Evolutionary conservation across 2,329 filamentous ascomycete species (phyloP).

Genomic region (Didymella pomorum): DNA sequence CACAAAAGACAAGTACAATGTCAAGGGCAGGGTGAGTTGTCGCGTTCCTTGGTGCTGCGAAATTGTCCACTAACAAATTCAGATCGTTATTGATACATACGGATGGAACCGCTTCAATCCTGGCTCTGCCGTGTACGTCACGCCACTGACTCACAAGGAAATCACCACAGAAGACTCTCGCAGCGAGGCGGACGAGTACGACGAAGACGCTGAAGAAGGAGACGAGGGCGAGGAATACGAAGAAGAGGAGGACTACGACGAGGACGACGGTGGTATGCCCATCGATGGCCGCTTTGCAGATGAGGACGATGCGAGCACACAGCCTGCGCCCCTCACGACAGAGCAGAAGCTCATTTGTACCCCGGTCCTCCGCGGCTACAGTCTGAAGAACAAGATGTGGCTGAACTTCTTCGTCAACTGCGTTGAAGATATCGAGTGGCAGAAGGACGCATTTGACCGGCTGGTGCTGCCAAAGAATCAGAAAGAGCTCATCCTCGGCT

Average conservation of each 20-base stretch:
- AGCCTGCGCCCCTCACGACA: constrained; percentile 69
- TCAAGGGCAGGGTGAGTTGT: constrained; percentile 21
- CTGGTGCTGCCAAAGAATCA: constrained; percentile 73
- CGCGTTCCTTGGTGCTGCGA: constrained; percentile 40
- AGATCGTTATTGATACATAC: constrained; percentile 62
- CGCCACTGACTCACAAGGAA: constrained; percentile 47
- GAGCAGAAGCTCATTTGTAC: constrained; percentile 83
- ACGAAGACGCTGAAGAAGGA: constrained; percentile 29
- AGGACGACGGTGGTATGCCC: constrained; percentile 22
- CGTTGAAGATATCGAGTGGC: constrained; percentile 81
- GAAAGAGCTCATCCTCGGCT: constrained; percentile 74
- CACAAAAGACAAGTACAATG: constrained; percentile 36
- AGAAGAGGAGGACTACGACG: constrained; percentile 17
- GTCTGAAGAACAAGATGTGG: constrained; percentile 88
- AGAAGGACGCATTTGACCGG: constrained; percentile 80
- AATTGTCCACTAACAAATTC: constrained; percentile 34
- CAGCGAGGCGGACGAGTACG: constrained; percentile 20
- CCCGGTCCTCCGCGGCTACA: constrained; percentile 82
- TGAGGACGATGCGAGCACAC: constrained; percentile 20
- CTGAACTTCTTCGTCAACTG: constrained; percentile 82
- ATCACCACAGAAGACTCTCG: constrained; percentile 10
- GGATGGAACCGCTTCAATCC: constrained; percentile 62
- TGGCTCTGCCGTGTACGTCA: constrained; percentile 50
- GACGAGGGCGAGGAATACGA: constrained; percentile 39
- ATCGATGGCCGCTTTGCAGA: constrained; percentile 23